phyloP scores from a whole-genome alignment of 164 flowering plant genomes.

The Aristolochia californica region DNA sequence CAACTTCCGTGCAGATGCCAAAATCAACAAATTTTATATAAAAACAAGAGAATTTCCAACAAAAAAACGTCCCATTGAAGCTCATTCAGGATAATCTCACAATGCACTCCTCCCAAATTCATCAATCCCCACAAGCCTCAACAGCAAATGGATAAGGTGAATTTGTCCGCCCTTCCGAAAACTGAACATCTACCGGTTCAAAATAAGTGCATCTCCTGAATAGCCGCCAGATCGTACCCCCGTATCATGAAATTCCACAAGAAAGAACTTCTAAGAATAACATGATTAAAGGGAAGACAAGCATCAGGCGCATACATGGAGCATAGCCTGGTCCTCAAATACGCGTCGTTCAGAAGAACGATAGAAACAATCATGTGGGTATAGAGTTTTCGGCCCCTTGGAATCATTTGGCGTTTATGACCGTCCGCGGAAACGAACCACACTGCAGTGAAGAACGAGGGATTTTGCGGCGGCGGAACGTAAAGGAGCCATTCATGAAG shows the following conservation, averaged over 20 bases:
- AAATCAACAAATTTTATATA: slow-evolving; percentile 38
- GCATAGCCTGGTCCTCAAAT: slow-evolving; percentile 30
- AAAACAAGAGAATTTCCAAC: slow-evolving; percentile 35
- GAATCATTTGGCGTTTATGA: slow-evolving; percentile 14
- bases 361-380: slow-evolving; percentile 21
- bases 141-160: slow-evolving; percentile 47
- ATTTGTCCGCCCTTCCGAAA: slow-evolving; percentile 31
- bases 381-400: slow-evolving; percentile 20
- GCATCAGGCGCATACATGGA: slow-evolving; percentile 31
- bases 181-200: slow-evolving; percentile 29
- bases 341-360: slow-evolving; percentile 23
- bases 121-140: slow-evolving; percentile 41
- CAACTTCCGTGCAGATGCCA: slow-evolving; percentile 18
- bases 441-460: slow-evolving; percentile 19
- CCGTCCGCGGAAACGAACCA: slow-evolving; percentile 16
- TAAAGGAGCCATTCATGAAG: slow-evolving; percentile 11
- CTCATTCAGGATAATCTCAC: slow-evolving; percentile 27
- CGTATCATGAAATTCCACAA: slow-evolving; percentile 47
- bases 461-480: slow-evolving; percentile 15
- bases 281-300: slow-evolving; percentile 20
- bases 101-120: slow-evolving; percentile 31
- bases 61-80: slow-evolving; percentile 29
- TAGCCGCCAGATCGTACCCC: slow-evolving; percentile 30
- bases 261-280: slow-evolving; percentile 29
- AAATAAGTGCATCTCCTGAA: slow-evolving; percentile 13